Evolutionary conservation across 768 basidiomycete species (phyloP), one percentile per base, ranked within the genome.

Genomic region (Lentinula sp.): DNA sequence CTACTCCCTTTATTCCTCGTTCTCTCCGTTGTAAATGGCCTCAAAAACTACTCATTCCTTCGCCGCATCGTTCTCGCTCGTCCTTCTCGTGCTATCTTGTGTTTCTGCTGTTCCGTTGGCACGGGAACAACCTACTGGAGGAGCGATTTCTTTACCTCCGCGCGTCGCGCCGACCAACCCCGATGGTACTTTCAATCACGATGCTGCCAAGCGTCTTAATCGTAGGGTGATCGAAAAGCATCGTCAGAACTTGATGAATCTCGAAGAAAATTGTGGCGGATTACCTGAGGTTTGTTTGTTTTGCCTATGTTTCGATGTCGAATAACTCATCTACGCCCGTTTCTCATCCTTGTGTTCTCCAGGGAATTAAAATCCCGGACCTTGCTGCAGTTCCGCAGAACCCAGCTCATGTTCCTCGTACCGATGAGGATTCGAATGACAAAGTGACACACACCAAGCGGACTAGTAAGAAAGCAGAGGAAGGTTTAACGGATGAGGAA

Each of bases 231-330:
- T 50, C 40, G 75, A 75, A 68, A 76, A 78, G 66, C 71, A 76
- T 65, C 75, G 73, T 59, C 66, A 68, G 64, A 76, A 75, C 67
- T 56, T 78, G 63, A 70, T 73, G 63, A 75, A 75, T 63, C 68
- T 74, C 21, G 59, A 74, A 66, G 62, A 59, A 43, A 76, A 76
- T 66, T 61, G 58, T 35, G 75, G 74, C 16, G 21, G 21, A 21
- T 11, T 40, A 37, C 53, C 53, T 8, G 10, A 35, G 34, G 53
- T 54, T 11, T 34, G 10, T 48, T 52, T 42, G 21, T 11, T 54
- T 8, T 18, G 7, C 34, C 16, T 40, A 31, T 40, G 18, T 8
- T 16, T 23, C 40, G 28, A 28, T 28, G 3, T 42, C 8, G 9
- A 16, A 10, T 28, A 31, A 15, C 34, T 45, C 10, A 15, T 32